A percentile compares a stretch with the other conserved stretches of the same genome.
Conservation (phyloP, 768 basidiomycete genomes). For the Peribolospora baueri region DNA sequence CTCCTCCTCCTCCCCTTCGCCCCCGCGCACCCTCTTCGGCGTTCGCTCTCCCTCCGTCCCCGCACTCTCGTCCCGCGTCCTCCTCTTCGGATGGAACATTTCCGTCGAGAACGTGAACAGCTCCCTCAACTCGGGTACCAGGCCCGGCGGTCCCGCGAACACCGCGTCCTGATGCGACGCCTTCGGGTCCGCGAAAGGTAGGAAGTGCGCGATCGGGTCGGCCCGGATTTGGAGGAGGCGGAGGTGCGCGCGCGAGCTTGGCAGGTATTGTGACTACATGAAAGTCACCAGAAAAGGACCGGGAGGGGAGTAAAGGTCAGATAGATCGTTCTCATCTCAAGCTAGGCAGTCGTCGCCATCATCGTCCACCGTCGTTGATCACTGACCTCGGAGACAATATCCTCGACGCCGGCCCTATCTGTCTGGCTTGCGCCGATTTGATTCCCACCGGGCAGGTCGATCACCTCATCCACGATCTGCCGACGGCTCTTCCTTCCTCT, state of each 20-base stretch:
- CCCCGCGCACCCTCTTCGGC: no score
- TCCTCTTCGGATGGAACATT: conserved; percentile 32
- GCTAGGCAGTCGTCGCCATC: no score
- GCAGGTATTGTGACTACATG: conserved; percentile 45
- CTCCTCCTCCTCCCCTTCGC: neutral
- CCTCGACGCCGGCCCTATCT: no score
- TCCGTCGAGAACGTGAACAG: conserved; percentile 57
- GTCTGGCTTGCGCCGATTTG: no score
- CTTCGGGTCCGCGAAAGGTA: conserved; percentile 47
- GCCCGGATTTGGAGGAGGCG: conserved; percentile 62
- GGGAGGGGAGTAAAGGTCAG: conserved; percentile 28
- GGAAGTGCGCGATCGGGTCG: conserved; percentile 60
- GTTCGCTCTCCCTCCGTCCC: conserved; percentile 4
- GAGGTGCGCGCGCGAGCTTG: conserved; percentile 60
- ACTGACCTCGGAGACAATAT: no score
- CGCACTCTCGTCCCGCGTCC: conserved; percentile 31
- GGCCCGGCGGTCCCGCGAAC: conserved; percentile 59
- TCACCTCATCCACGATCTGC: no score
- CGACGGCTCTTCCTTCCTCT: no score
- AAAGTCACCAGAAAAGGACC: no score
- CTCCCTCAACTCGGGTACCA: conserved; percentile 54
- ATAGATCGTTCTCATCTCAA: conserved; percentile 3
- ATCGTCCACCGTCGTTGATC: no score
- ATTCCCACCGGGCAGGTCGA: no score
- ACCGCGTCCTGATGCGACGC: conserved; percentile 33